Conservation (phyloP, 805 yeast genomes). For the Diddensiella santjacobensis region DNA sequence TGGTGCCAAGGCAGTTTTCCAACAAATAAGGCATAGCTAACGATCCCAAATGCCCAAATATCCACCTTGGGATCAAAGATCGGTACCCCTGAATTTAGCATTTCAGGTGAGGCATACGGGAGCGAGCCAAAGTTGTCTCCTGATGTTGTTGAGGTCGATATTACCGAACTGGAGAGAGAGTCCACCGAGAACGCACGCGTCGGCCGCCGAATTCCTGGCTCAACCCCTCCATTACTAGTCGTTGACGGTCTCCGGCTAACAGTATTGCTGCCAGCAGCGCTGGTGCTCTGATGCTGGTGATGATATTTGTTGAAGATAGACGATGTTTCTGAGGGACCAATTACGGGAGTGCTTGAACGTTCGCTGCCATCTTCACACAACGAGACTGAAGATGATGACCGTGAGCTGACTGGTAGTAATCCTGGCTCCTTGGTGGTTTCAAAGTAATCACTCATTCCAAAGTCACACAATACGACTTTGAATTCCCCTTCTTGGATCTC, state of each 20-base stretch:
- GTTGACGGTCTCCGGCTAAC: neutral
- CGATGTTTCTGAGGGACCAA: slow-evolving; percentile 27
- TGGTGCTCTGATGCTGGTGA: slow-evolving; percentile 12
- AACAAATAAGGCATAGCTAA: slow-evolving; percentile 65
- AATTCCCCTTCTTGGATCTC: slow-evolving; percentile 31
- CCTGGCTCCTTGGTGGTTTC: slow-evolving; percentile 10
- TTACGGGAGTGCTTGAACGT: slow-evolving; percentile 7
- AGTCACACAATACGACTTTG: slow-evolving; percentile 70
- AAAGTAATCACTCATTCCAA: slow-evolving; percentile 66
- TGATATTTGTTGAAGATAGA: slow-evolving; percentile 25
- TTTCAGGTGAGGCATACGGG: slow-evolving; percentile 91
- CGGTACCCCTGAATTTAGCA: slow-evolving; percentile 54
- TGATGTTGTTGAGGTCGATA: slow-evolving; percentile 21
- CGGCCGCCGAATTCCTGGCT: neutral
- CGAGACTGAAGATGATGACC: slow-evolving; percentile 3
- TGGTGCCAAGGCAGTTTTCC: slow-evolving; percentile 82
- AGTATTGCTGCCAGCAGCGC: neutral
- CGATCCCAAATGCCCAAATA: slow-evolving; percentile 87
- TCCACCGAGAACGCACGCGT: neutral
- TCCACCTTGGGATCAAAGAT: slow-evolving; percentile 65
- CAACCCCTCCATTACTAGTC: neutral
- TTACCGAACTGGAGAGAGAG: slow-evolving; percentile 4
- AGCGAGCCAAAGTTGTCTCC: slow-evolving; percentile 67
- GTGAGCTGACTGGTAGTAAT: neutral
- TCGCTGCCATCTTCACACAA: neutral